phyloP scores from a whole-genome alignment of 2,329 filamentous ascomycete species.

The Trichoderma atrobrunneum region DNA sequence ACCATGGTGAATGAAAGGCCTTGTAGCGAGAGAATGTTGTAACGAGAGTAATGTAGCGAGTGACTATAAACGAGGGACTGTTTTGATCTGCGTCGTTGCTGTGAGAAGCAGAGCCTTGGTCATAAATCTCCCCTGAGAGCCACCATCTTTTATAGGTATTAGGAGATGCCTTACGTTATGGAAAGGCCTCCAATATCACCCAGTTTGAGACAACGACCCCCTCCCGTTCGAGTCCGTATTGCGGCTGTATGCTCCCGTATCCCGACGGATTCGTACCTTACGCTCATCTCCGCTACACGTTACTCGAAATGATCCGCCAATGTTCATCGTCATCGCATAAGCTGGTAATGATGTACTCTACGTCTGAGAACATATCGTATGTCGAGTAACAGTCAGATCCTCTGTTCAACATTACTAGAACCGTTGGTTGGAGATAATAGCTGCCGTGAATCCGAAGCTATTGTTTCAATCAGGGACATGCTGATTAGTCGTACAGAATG shows the following conservation, averaged over 20 bases:
- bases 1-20: conserved; percentile 22
- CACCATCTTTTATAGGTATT: neutral
- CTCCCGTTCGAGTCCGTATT: conserved; percentile 16
- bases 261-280: neutral
- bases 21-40: neutral
- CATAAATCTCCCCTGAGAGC: neutral
- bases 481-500: neutral
- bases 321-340: neutral
- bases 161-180: neutral
- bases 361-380: neutral
- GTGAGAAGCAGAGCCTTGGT: neutral
- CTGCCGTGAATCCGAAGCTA: conserved; percentile 2
- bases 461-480: conserved; percentile 14
- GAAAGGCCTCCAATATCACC: neutral
- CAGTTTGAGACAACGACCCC: neutral
- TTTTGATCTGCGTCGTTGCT: neutral
- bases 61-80: conserved; percentile 3
- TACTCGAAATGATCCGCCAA: neutral
- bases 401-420: neutral
- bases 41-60: conserved; percentile 1
- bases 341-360: neutral
- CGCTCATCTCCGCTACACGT: neutral
- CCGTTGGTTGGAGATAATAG: neutral
- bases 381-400: neutral
- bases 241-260: conserved; percentile 23